A percentile compares a stretch with the other conserved stretches of the same genome.
Conservation (phyloP, 2,329 filamentous ascomycete genomes). For the Claviceps digitariae region DNA sequence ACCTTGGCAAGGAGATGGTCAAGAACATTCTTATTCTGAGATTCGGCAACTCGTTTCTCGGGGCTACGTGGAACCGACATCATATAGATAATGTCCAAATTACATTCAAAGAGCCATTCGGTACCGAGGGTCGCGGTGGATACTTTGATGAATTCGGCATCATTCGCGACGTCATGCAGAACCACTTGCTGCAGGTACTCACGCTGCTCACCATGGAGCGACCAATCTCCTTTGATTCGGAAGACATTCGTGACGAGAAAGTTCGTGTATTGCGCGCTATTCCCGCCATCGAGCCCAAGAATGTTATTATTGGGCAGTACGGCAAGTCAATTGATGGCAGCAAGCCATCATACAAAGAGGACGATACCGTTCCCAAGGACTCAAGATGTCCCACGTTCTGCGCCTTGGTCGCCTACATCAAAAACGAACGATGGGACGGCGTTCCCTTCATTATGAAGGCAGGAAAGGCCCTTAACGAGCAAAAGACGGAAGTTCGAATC, state of each 20-base stretch:
- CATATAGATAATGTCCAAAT: slow-evolving; percentile 99
- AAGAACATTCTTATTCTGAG: slow-evolving; percentile 98
- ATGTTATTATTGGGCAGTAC: slow-evolving; percentile 98
- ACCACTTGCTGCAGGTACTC: slow-evolving; percentile 92
- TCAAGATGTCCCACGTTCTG: slow-evolving; percentile 97
- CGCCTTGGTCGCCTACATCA: slow-evolving; percentile 93
- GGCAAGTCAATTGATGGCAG: slow-evolving; percentile 89
- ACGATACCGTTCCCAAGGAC: slow-evolving; percentile 94
- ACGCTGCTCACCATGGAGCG: slow-evolving; percentile 97
- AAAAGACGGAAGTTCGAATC: slow-evolving; percentile 98
- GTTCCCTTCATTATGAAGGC: slow-evolving; percentile 99
- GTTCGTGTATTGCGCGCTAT: slow-evolving; percentile 91
- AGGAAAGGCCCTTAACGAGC: slow-evolving; percentile 95
- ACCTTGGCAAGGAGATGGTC: slow-evolving; percentile 99
- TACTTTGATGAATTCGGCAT: slow-evolving; percentile 99
- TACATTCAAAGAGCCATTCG: slow-evolving; percentile 98
- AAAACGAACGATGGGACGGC: slow-evolving; percentile 99
- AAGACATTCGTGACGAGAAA: slow-evolving; percentile 98
- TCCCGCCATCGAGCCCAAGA: slow-evolving; percentile 92
- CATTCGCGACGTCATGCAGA: slow-evolving; percentile 99
- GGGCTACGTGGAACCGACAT: slow-evolving; percentile 96
- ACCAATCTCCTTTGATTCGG: slow-evolving; percentile 92
- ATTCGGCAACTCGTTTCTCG: slow-evolving; percentile 98
- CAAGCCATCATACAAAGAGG: slow-evolving; percentile 97
- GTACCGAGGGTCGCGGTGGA: slow-evolving; percentile 90